Base-by-base conservation (phyloP, 352 stramenopile genomes). In the Phytophthora agathidicida region DNA sequence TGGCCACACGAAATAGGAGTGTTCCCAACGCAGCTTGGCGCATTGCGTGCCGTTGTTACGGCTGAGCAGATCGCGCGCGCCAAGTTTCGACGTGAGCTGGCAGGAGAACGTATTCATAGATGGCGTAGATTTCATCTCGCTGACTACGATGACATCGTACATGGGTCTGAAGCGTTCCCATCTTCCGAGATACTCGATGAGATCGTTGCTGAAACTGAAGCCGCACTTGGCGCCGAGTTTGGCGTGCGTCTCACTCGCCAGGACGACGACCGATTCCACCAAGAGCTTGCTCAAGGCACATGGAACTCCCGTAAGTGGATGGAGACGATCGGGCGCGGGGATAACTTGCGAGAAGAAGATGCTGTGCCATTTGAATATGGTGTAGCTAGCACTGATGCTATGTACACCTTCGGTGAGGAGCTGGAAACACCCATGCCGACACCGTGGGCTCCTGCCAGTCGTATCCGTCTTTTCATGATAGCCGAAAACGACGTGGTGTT, bases 301-400 rank as follows among this genome's bases (percentile, higher is more conserved):
- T 91, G 81, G 81, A 53, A 55, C 22, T 78, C 60, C 16, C 60
- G 57, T 3, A 47, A 58, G 30, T 91, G 81, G 81, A 78, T 91
- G 60, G 24, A 44, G 16, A 6, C 14, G 0, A 84, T 90, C 26
- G 74, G 70, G 10, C 66, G 71, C 9, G 47, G 63, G n/a, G 53
- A 60, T 24, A 44, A 75, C 46, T 45, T 87, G 30, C 54, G 36
- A n/a, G 80, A 91, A 47, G 75, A 89, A 60, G 77, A 77, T 13
- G 77, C 62, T 0, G 55, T 73, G 20, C 46, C 57, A 19, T 59
- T 52, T 37, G 54, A 75, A 63, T 22, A 23, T 35, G 45, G 43
- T 0, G 17, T 46, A 16, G 47, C 47, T 16, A 46, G 11, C 5
- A 16, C 31, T 7, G 38, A 60, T 16, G 13, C 28, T 13, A 52